Base-by-base conservation (phyloP, 2,329 filamentous ascomycete species). In the Verticillium nubilum region DNA sequence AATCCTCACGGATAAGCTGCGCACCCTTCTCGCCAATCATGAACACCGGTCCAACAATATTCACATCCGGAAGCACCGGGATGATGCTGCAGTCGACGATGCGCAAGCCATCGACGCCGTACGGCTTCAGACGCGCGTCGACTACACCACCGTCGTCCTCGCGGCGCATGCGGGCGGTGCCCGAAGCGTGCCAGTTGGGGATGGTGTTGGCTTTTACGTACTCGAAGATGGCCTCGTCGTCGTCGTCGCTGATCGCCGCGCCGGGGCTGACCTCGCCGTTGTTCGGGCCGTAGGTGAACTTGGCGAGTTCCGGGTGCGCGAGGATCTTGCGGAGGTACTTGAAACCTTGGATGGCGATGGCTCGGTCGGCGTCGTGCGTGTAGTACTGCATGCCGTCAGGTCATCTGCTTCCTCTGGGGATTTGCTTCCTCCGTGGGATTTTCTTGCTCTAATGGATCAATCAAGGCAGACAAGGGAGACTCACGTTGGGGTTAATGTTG, bases 101-200 rank as follows among this genome's bases (percentile, higher is more conserved):
- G 12, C 79, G 72, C 42, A 82, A 67, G 47, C 76, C 79, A 63
- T 86, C 83, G 0, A 84, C 83, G 3, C 86, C 74, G 66, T 85
- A 82, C 2, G 85, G 64, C 62, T 76, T 80, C 42, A 76, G 71
- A 68, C 73, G 71, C 12, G 69, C 60, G 27, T 64, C 62, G 9
- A 62, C 57, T 13, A 66, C 65, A 5, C 63, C 67, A 3, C 58
- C 58, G 13, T 60, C 59, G 3, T 58, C 50, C 26, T 69, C 66
- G 2, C 78, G 78, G 58, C 78, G 69, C 80, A 83, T 83, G 28
- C 78, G 75, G 52, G 76, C 75, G n/a, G 78, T 83, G 13, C 82
- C 79, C 2, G 74, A 69, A 0, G 78, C 74, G 66, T 85, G 81
- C 68, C n/a, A 72, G 53, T 57, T 72, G 61, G 59, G 70, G 62